Evolutionary conservation across 2,329 filamentous ascomycete genomes (phyloP).

Genomic region (Verticillium tricorpus): DNA sequence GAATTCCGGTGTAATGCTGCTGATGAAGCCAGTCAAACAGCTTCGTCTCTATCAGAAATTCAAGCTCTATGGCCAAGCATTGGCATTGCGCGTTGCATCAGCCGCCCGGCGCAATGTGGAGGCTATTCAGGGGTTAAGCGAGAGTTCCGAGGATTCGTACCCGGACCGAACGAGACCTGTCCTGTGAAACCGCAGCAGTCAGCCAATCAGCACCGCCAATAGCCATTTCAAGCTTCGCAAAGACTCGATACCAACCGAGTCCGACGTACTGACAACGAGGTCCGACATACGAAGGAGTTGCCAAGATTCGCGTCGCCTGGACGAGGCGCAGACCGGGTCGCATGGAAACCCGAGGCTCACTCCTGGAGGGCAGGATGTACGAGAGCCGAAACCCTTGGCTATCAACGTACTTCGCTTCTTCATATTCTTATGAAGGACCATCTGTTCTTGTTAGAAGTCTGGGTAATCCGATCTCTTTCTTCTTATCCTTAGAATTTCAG

Average conservation of each 20-base stretch:
- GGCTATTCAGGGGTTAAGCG: background rate
- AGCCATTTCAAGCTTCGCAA: background rate
- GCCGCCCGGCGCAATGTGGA: background rate
- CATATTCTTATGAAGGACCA: no score
- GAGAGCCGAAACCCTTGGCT: background rate
- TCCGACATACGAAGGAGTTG: background rate
- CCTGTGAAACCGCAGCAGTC: background rate
- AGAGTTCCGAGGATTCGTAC: background rate
- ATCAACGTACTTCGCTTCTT: background rate
- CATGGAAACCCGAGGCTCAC: background rate
- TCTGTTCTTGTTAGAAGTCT: background rate
- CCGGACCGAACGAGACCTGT: background rate
- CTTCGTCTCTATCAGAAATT: background rate
- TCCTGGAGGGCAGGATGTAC: background rate
- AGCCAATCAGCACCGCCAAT: background rate
- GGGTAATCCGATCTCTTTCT: no score
- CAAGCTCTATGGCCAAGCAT: background rate
- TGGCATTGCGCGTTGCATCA: background rate
- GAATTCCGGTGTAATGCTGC: no score
- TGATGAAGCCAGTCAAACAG: no score
- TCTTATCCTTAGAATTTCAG: no score
- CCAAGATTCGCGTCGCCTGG: no score
- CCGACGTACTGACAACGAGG: background rate
- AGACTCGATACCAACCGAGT: background rate
- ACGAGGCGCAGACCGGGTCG: background rate